Evolutionary conservation across 2,329 filamentous ascomycete genomes (phyloP), one percentile per base, ranked within the genome.

Genomic region (Fusarium camptoceras): DNA sequence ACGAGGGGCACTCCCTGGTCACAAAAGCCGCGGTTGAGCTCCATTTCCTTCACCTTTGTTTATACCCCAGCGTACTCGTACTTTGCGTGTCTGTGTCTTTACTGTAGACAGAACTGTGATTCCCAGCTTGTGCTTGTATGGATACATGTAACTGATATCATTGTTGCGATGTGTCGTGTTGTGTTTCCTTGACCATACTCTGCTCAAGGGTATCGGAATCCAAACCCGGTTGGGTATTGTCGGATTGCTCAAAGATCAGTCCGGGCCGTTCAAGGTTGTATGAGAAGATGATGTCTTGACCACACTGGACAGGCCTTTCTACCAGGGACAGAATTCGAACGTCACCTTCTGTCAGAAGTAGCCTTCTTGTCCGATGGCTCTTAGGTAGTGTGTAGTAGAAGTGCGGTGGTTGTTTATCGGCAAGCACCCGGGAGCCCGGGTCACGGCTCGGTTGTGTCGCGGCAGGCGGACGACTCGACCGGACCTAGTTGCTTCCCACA

Each of bases 391-490:
- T n/a, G 55, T 25, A 39, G 41, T 41, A n/a, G 34, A 24, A 55
- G 31, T 37, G 46, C 28, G 15, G 28, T 54, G 43, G 41, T 64
- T 56, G 34, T 59, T 54, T 54, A 51, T 68, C 68, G 68, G 68
- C 56, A 62, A 68, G 68, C 59, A 72, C 68, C 68, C 68, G 68
- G 68, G 59, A 71, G 64, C 68, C 65, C 68, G 64, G 64, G 60
- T 69, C 68, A 63, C 56, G 68, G 68, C 64, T 71, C 62, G 67
- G 67, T 54, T 70, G 58, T 62, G 57, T 70, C 67, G 66, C 62
- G 67, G 67, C 57, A 50, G 43, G 49, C 67, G 67, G 66, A 44
- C 53, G 62, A 70, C 62, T 70, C 57, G 66, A 70, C 66, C 66
- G 66, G 66, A 57, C 46, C 64, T 70, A 70, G 66, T 27, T 39